A percentile compares a stretch with the other conserved stretches of the same genome.
phyloP scores from a whole-genome alignment of 345 rosid species.

The Citrus cavaleriei region DNA sequence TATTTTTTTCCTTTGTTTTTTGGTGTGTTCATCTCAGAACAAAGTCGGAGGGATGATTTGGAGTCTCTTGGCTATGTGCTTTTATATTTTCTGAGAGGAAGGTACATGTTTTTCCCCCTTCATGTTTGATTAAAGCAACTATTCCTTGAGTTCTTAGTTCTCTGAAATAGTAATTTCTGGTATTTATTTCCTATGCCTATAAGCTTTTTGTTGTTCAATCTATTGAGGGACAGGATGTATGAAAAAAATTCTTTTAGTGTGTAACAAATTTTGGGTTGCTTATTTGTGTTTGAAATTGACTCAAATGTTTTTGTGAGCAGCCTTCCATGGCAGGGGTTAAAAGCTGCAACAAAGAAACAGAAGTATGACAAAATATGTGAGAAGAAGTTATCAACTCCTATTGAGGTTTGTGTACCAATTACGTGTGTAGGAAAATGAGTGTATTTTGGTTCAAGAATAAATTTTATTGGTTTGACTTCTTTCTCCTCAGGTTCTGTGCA shows the following conservation, averaged over 20 bases:
- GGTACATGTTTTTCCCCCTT: slow-evolving; percentile 37
- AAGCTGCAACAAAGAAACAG: slow-evolving; percentile 85
- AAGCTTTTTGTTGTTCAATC: neutral
- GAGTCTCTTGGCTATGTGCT: slow-evolving; percentile 81
- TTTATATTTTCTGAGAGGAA: slow-evolving; percentile 81
- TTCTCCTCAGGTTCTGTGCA: slow-evolving; percentile 65
- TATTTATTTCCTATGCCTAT: neutral
- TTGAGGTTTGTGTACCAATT: slow-evolving; percentile 53
- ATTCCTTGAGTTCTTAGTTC: neutral
- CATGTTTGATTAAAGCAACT: neutral
- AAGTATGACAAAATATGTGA: slow-evolving; percentile 86
- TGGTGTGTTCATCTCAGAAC: slow-evolving; percentile 37
- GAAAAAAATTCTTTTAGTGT: neutral
- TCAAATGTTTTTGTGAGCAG: slow-evolving; percentile 33
- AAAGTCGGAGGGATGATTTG: slow-evolving; percentile 79
- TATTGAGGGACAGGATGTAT: neutral
- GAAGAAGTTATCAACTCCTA: slow-evolving; percentile 85
- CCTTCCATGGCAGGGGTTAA: slow-evolving; percentile 94
- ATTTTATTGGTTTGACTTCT: neutral
- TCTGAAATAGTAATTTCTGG: neutral
- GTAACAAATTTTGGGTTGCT: neutral
- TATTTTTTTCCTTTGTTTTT: neutral
- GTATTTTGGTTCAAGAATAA: neutral
- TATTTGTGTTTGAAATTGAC: neutral
- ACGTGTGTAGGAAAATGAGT: neutral